Evolutionary conservation across 148 eudicot genomes (phyloP), one percentile per base, ranked within the genome.

Genomic region (Cornus suecica): DNA sequence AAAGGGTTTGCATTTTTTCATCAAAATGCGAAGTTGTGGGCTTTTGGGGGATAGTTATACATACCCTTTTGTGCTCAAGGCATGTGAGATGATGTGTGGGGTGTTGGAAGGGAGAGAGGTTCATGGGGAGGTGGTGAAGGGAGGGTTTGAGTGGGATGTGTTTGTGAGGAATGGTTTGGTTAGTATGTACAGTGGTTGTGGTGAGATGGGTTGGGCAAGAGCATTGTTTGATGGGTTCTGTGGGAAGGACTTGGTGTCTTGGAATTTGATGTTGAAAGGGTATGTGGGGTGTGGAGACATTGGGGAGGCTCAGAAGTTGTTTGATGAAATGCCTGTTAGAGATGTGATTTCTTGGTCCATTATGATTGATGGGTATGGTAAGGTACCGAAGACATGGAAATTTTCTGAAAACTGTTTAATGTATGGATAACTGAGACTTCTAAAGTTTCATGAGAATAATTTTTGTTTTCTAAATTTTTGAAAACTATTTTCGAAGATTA

Each of bases 321-420:
- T 77, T 28, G 79, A 62, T 69, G 69, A 69, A 77, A 77, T 77
- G 79, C 68, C 68, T 25, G 68, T 69, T 7, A 77, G 79, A 77
- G 79, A 62, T 62, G 79, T 77, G 51, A 10, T 70, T 26, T 77
- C 79, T 61, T 77, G 66, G 65, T 69, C 79, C 13, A 34, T 77
- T 62, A 77, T 77, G 68, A 69, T 77, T 62, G 79, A 77, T 77
- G 79, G 79, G 58, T 77, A 69, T 62, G 78, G 71, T 6, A 69
- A 77, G 79, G 79, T 77, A 54, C n/a, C 16, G 2, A 7, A 52
- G 58, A 18, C 5, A 52, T 8, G 58, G 45, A 4, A 41, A 41
- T 9, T 41, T 4, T 4, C n/a, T n/a, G n/a, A n/a, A n/a, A n/a
- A n/a, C n/a, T n/a, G n/a, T n/a, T n/a, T n/a, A n/a, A n/a, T n/a